These are phyloP conservation scores for Hygrophoropsis aurantiaca DNA, from an alignment of 768 basidiomycete genomes.

Conservation along the genomic window DNA sequence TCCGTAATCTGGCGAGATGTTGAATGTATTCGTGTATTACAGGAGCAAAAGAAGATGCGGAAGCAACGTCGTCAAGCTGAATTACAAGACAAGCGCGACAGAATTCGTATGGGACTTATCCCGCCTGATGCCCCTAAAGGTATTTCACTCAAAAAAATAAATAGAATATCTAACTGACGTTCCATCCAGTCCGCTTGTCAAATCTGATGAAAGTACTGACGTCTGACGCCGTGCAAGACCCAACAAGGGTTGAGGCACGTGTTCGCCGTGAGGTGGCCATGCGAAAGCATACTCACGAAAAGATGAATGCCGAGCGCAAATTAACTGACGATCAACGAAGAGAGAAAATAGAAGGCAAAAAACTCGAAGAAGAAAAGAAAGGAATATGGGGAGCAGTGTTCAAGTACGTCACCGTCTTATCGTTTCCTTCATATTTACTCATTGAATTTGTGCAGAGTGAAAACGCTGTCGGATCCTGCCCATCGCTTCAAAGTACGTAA, in stretches of 20 bases:
- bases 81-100: constrained; percentile 90
- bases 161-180: neutral
- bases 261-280: constrained; percentile 91
- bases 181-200: constrained; percentile 73
- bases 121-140: constrained; percentile 97
- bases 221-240: constrained; percentile 95
- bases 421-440: neutral
- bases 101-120: constrained; percentile 92
- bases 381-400: constrained; percentile 83
- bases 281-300: constrained; percentile 86
- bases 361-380: constrained; percentile 83
- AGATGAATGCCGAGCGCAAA: constrained; percentile 91
- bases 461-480: constrained; percentile 83
- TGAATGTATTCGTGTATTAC: neutral
- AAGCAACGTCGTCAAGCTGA: constrained; percentile 86
- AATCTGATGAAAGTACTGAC: constrained; percentile 99
- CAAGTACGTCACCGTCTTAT: constrained; percentile 60
- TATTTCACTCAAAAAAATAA: constrained; percentile 29
- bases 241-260: constrained; percentile 94
- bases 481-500: constrained; percentile 97
- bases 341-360: constrained; percentile 86
- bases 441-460: constrained; percentile 57
- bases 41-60: constrained; percentile 97
- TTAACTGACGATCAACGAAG: constrained; percentile 86
- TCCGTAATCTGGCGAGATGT: neutral